Conservation (phyloP, 768 basidiomycete species). For the Chalciporus pseudorubinellus region DNA sequence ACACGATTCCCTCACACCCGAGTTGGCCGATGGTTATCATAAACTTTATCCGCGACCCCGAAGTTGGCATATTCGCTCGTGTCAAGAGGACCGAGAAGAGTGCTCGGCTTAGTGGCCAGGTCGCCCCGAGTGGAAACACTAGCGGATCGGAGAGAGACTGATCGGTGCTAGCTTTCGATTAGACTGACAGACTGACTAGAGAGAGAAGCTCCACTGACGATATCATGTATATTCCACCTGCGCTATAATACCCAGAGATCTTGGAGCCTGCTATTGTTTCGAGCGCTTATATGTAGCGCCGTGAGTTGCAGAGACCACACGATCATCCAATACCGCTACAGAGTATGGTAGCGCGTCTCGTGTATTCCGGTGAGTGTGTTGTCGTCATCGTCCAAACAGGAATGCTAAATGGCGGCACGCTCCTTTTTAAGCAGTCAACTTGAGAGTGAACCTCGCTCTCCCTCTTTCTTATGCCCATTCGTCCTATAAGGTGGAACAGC, state of each 20-base stretch:
- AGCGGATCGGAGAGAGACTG: slow-evolving; percentile 16
- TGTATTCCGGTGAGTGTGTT: neutral
- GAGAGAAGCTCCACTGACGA: slow-evolving; percentile 7
- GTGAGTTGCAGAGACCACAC: neutral
- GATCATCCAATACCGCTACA: neutral
- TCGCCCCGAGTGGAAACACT: slow-evolving; percentile 10
- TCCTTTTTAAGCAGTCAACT: neutral
- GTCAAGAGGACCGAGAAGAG: slow-evolving; percentile 68
- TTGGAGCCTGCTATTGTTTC: neutral
- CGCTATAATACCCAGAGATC: neutral
- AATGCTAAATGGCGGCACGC: neutral
- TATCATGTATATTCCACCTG: slow-evolving; percentile 15
- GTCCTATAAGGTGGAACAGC: slow-evolving; percentile 17
- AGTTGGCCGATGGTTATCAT: slow-evolving; percentile 94
- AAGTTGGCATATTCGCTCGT: slow-evolving; percentile 86
- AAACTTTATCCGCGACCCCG: slow-evolving; percentile 89
- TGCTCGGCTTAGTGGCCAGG: slow-evolving; percentile 16
- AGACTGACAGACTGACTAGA: slow-evolving; percentile 4
- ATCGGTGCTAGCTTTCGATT: neutral
- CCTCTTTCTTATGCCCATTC: slow-evolving; percentile 19
- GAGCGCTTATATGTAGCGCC: neutral
- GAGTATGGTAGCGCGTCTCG: too few relatives aligned
- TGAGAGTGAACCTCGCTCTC: neutral
- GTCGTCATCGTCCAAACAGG: neutral
- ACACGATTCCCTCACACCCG: slow-evolving; percentile 79